Evolutionary conservation across 164 flowering plant species (phyloP).

Genomic region (Nelumbo lutea): DNA sequence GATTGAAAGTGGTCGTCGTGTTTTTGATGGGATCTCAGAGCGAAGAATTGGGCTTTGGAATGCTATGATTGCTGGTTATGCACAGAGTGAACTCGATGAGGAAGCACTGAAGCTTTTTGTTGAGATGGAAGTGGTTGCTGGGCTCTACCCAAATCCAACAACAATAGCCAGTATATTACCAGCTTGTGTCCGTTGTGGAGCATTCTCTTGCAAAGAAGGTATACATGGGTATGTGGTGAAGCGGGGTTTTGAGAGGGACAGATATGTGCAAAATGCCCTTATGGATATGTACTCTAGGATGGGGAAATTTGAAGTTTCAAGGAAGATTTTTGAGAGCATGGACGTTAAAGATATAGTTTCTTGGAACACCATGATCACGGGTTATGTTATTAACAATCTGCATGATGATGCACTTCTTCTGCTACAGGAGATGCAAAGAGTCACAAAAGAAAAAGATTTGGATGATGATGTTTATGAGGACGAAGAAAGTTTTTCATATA

Average conservation of each 20-base stretch:
- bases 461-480: constrained; percentile 7
- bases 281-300: constrained; percentile 76
- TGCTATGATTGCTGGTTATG: constrained; percentile 80
- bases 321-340: constrained; percentile 50
- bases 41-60: constrained; percentile 57
- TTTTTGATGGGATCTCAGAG: constrained; percentile 42
- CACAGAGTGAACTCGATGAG: constrained; percentile 45
- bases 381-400: constrained; percentile 45
- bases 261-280: constrained; percentile 72
- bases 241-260: constrained; percentile 44
- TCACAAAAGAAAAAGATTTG: constrained; percentile 6
- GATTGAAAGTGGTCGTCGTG: constrained; percentile 44
- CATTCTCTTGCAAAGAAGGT: constrained; percentile 45
- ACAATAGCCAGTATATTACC: constrained; percentile 74
- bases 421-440: constrained; percentile 49
- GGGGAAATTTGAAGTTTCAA: constrained; percentile 48
- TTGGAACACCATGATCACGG: constrained; percentile 85
- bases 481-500: constrained; percentile 13
- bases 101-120: constrained; percentile 56
- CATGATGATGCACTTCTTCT: constrained; percentile 50
- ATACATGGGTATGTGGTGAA: constrained; percentile 70
- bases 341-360: constrained; percentile 55
- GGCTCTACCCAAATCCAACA: constrained; percentile 54
- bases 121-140: constrained; percentile 43
- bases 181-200: constrained; percentile 52